Evolutionary conservation across 192 early-diverging fungal genomes (phyloP), one percentile per base, ranked within the genome.

Genomic region (Kickxella alabastrina): DNA sequence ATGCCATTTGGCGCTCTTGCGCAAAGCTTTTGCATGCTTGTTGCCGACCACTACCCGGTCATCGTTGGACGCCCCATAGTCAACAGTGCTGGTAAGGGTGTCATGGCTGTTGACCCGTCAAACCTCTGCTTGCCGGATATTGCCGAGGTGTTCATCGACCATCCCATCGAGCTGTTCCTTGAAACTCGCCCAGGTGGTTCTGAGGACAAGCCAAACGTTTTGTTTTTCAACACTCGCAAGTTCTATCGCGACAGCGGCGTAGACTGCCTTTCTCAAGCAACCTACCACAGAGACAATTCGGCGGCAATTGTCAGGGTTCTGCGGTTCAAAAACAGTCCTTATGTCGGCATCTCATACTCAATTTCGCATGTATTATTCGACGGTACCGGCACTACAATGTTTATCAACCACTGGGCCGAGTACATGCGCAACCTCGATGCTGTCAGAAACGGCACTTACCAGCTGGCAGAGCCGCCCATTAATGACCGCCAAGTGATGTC

Each of bases 41-140:
- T 52, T 10, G 72, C 60, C n/a, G 60, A 75, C 34, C 49, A 75
- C 49, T 75, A 75, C 18, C 72, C 72, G 0, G 46, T 75, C 12
- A 15, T 75, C 14, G 49, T 60, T 18, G 72, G 65, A 0, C 65
- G 61, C 0, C 72, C 65, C 3, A 34, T 41, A 6, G 35, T 75
- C 17, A 60, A 46, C 25, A 39, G 26, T 15, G 32, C 49, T 8
- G 65, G 65, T 8, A 63, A 64, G 31, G 65, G 48, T 4, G 53
- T 64, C 17, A 49, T 75, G 8, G 17, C 24, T 0, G 52, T 75
- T 1, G 59, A 68, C 17, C 72, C 72, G 0, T 26, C 21, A 19
- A 60, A 68, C 57, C 36, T 64, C 43, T 55, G 54, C 46, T 25
- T 75, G 56, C 72, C 65, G 0, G 59, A 66, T 39, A 31, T 75